phyloP scores from a whole-genome alignment of 75 land plant genomes.

The Cryptomeria japonica region DNA sequence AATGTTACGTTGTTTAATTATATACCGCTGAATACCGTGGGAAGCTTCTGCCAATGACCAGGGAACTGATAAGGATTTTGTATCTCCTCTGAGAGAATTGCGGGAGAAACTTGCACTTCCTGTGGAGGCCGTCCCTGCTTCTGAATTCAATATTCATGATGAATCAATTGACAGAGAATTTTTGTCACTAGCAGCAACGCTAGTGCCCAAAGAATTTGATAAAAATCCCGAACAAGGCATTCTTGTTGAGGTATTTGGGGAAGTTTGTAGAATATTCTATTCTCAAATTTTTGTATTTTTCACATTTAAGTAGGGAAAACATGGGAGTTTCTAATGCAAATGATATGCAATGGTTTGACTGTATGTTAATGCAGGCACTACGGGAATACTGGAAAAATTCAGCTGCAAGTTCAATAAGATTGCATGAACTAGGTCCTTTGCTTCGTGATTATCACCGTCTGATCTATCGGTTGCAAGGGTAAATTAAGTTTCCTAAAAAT shows the following conservation, averaged over 20 bases:
- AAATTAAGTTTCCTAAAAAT: neutral
- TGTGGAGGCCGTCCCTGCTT: conserved; percentile 22
- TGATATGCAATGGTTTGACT: neutral
- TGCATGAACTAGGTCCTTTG: conserved; percentile 77
- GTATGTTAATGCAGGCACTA: conserved; percentile 41
- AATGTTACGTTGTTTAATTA: neutral
- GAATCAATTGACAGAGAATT: conserved; percentile 64
- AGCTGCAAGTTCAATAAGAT: conserved; percentile 47
- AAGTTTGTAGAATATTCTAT: neutral
- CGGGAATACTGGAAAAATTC: conserved; percentile 82
- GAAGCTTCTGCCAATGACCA: conserved; percentile 1
- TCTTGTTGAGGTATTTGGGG: conserved; percentile 25
- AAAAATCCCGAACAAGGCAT: conserved; percentile 11
- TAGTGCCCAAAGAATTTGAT: conserved; percentile 27
- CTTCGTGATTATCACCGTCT: conserved; percentile 85
- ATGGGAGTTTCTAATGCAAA: neutral
- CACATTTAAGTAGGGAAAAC: neutral
- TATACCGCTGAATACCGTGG: neutral
- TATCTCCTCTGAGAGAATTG: conserved; percentile 50
- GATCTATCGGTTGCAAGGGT: conserved; percentile 23
- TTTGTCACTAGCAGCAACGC: conserved; percentile 45
- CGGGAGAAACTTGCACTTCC: conserved; percentile 60
- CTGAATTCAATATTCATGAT: conserved; percentile 36
- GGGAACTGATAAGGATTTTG: conserved; percentile 22
- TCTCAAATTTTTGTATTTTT: neutral